phyloP scores from a whole-genome alignment of 2,329 filamentous ascomycete genomes.

The Nothophaeocryptopus gaeumannii region DNA sequence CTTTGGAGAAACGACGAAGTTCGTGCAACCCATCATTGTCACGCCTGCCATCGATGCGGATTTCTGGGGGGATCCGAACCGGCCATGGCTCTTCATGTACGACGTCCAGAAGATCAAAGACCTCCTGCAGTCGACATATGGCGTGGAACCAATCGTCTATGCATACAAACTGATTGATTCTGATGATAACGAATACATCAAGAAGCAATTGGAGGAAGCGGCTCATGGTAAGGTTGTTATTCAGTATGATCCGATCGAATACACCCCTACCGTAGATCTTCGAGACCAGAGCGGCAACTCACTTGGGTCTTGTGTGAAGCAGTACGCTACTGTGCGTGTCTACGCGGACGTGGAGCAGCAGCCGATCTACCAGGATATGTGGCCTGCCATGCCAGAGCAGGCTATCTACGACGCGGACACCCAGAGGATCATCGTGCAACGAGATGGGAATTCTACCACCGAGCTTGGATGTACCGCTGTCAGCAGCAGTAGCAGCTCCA shows the following conservation, averaged over 20 bases:
- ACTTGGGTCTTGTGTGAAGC: slow-evolving; percentile 4
- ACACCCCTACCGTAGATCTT: neutral
- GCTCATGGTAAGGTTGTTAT: slow-evolving; percentile 12
- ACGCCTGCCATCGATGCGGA: slow-evolving; percentile 5
- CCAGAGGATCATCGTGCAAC: no score
- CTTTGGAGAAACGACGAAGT: slow-evolving; percentile 8
- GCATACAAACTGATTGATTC: neutral
- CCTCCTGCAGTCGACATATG: neutral
- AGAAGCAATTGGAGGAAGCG: neutral
- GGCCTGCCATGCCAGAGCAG: slow-evolving; percentile 10
- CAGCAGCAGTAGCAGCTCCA: no score
- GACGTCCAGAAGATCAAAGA: slow-evolving; percentile 1
- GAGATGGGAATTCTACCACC: no score
- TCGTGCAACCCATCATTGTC: slow-evolving; percentile 10
- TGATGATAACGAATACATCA: neutral
- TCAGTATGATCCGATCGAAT: slow-evolving; percentile 9
- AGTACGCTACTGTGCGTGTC: slow-evolving; percentile 4
- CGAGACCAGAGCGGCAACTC: neutral
- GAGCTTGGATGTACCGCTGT: no score
- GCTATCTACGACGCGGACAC: neutral
- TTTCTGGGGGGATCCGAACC: neutral
- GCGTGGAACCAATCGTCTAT: neutral
- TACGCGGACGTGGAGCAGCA: slow-evolving; percentile 3
- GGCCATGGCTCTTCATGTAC: slow-evolving; percentile 2
- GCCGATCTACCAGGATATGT: slow-evolving; percentile 9